Evolutionary conservation across 495 filamentous ascomycete genomes (phyloP).

Genomic region (Penicillium parvum): DNA sequence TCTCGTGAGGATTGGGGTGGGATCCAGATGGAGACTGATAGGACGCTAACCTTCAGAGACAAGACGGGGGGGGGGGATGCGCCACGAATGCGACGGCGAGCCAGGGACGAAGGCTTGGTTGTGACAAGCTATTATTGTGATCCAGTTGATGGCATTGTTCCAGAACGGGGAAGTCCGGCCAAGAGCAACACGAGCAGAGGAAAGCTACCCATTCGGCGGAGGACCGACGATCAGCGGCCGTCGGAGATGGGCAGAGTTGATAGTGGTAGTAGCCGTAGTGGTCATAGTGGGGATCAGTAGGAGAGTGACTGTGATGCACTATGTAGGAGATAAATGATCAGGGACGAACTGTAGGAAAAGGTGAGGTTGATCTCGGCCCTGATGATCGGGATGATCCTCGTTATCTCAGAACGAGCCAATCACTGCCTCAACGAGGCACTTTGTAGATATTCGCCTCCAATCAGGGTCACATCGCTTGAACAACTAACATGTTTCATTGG

Average conservation of each 20-base stretch:
- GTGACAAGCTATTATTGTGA: slow-evolving; percentile 16
- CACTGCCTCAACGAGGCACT: background rate
- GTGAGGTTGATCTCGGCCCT: slow-evolving; percentile 8
- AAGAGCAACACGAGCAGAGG: slow-evolving; percentile 9
- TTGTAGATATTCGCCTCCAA: background rate
- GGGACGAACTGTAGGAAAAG: background rate
- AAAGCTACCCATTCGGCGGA: slow-evolving; percentile 15
- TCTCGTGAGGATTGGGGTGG: slow-evolving; percentile 5
- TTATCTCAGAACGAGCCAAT: slow-evolving; percentile 14
- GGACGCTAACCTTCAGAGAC: slow-evolving; percentile 8
- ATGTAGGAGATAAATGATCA: no score
- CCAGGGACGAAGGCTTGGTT: slow-evolving; percentile 16
- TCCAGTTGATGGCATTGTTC: background rate
- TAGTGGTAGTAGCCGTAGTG: no score
- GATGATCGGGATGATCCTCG: slow-evolving; percentile 28
- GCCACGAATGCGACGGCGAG: background rate
- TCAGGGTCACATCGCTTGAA: slow-evolving; percentile 23
- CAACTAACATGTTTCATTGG: no score
- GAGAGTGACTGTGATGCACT: no score
- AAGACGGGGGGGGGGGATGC: slow-evolving; percentile 8
- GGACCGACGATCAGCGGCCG: slow-evolving; percentile 19
- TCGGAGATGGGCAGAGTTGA: background rate
- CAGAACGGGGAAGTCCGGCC: slow-evolving; percentile 22
- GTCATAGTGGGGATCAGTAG: no score
- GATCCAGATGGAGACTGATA: slow-evolving; percentile 10